Conservation (phyloP, 495 filamentous ascomycete species). For the Neurospora terricola region DNA sequence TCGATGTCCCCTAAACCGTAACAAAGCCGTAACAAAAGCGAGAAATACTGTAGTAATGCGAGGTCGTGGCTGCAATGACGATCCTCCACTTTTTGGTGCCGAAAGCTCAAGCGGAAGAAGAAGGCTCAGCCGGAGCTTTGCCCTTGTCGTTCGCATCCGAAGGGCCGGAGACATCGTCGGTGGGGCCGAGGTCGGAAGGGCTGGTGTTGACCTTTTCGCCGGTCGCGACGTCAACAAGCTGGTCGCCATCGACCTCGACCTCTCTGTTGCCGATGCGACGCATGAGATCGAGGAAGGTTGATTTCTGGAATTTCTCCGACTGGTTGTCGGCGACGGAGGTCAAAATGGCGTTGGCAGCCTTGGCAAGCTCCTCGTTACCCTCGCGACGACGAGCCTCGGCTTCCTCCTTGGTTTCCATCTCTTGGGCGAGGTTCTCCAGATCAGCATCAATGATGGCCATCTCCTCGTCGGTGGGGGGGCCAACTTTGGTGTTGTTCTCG, state of each 20-base stretch:
- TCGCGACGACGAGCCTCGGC: background rate
- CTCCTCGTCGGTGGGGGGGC: slow-evolving; percentile 7
- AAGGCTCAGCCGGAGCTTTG: background rate
- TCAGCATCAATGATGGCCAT: slow-evolving; percentile 10
- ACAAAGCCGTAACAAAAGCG: background rate
- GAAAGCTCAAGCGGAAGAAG: background rate
- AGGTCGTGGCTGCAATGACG: background rate
- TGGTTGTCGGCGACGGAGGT: slow-evolving; percentile 26
- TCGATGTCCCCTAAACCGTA: background rate
- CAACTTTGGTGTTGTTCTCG: slow-evolving; percentile 1
- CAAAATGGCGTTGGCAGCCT: slow-evolving; percentile 30
- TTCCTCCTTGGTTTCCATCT: slow-evolving; percentile 8
- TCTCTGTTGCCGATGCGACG: slow-evolving; percentile 28
- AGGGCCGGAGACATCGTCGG: background rate
- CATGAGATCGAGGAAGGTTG: slow-evolving; percentile 34
- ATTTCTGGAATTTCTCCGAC: slow-evolving; percentile 35
- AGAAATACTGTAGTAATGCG: background rate
- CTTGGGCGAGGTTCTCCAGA: slow-evolving; percentile 11
- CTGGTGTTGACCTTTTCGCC: slow-evolving; percentile 12
- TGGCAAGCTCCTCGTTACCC: slow-evolving; percentile 25
- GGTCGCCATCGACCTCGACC: slow-evolving; percentile 28
- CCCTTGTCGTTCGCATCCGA: background rate
- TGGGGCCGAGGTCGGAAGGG: background rate
- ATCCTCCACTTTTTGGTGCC: background rate
- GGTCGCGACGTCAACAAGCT: slow-evolving; percentile 24